Evolutionary conservation across 805 yeast genomes (phyloP).

Genomic region (Torulaspora franciscae): DNA sequence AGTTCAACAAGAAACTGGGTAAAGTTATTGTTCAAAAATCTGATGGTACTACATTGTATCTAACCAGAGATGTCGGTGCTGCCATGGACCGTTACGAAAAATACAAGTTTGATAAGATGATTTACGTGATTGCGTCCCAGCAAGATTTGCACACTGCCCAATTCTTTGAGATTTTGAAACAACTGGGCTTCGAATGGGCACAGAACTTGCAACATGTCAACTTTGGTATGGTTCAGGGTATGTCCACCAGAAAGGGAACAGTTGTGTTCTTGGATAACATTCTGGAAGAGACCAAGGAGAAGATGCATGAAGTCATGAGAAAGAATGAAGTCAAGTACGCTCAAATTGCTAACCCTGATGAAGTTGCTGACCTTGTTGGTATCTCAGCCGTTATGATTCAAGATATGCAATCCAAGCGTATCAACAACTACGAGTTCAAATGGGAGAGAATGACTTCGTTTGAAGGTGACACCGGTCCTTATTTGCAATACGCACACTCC

Average conservation of each 20-base stretch:
- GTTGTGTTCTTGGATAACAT: slow-evolving; percentile 96
- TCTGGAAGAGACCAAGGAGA: slow-evolving; percentile 84
- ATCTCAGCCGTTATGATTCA: slow-evolving; percentile 98
- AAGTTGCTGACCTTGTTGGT: slow-evolving; percentile 92
- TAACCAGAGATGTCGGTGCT: slow-evolving; percentile 96
- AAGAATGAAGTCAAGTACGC: slow-evolving; percentile 85
- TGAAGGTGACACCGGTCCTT: slow-evolving; percentile 99
- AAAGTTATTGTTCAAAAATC: slow-evolving; percentile 88
- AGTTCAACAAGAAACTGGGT: slow-evolving; percentile 85
- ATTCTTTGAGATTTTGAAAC: slow-evolving; percentile 87
- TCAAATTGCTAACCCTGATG: slow-evolving; percentile 89
- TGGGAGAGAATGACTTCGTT: slow-evolving; percentile 98
- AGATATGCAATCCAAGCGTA: slow-evolving; percentile 96
- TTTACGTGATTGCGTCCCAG: slow-evolving; percentile 92
- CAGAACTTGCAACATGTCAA: slow-evolving; percentile 72
- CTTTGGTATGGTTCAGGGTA: slow-evolving; percentile 97
- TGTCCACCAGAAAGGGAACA: slow-evolving; percentile 97
- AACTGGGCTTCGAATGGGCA: slow-evolving; percentile 89
- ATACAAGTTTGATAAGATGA: slow-evolving; percentile 89
- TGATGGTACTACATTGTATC: slow-evolving; percentile 90
- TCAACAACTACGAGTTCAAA: slow-evolving; percentile 91
- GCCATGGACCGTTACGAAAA: slow-evolving; percentile 84
- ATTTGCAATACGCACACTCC: slow-evolving; percentile 96
- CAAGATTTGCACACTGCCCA: slow-evolving; percentile 94
- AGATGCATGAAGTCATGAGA: slow-evolving; percentile 96